Percentiles rank a stretch among this genome's conserved stretches.
phyloP scores from a whole-genome alignment of 169 alveolate genomes.

The Plasmodium vinckei region DNA sequence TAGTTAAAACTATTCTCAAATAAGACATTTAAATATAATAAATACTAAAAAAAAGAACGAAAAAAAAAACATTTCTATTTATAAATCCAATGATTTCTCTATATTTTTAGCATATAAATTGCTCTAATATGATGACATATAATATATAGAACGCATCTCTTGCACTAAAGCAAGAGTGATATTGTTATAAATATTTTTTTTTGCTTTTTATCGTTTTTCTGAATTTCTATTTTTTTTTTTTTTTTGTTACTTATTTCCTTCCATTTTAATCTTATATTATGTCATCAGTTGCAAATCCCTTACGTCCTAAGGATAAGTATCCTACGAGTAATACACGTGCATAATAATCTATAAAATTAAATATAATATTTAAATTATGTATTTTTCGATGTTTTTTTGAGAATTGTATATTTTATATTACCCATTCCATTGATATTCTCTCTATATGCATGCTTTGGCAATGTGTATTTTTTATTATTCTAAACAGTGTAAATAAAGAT shows the following conservation, averaged over 20 bases:
- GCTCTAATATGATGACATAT: slow-evolving; percentile 25
- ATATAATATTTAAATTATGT: slow-evolving; percentile 8
- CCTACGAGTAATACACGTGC: slow-evolving; percentile 21
- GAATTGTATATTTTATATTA: slow-evolving; percentile 3
- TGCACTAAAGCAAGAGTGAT: slow-evolving; percentile 22
- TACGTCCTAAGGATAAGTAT: slow-evolving; percentile 24
- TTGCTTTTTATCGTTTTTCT: slow-evolving; percentile 7
- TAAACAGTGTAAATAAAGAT: slow-evolving; percentile 5
- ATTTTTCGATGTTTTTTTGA: slow-evolving; percentile 10
- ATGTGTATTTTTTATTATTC: slow-evolving; percentile 9
- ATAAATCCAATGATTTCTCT: neutral
- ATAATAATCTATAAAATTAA: slow-evolving; percentile 19
- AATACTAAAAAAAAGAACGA: slow-evolving; percentile 13
- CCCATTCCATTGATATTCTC: slow-evolving; percentile 6
- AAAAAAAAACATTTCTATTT: slow-evolving; percentile 3
- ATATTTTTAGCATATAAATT: slow-evolving; percentile 12
- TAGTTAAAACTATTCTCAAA: slow-evolving; percentile 7
- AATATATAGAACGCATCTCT: slow-evolving; percentile 17
- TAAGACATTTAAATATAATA: slow-evolving; percentile 27
- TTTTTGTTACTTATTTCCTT: neutral
- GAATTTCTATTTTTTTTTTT: neutral
- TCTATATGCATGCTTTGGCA: slow-evolving; percentile 23
- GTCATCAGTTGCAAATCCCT: slow-evolving; percentile 3
- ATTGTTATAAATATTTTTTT: slow-evolving; percentile 2
- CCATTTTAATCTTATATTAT: slow-evolving; percentile 1